Evolutionary conservation across 192 early-diverging fungal genomes (phyloP).

Genomic region (Backusella mclennaniae): DNA sequence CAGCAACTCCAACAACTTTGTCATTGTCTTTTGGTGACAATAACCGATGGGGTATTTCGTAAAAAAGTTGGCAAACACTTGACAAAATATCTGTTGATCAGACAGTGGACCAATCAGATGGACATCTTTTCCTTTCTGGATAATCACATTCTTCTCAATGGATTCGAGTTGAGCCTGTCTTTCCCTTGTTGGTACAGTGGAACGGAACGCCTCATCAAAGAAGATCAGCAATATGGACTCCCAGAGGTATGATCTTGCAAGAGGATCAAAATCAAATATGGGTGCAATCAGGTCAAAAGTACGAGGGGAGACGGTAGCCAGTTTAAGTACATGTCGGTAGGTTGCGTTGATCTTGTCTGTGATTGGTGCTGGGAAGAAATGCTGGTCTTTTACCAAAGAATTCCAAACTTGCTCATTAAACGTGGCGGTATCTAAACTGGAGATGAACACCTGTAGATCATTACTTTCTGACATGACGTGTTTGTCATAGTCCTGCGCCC

Average conservation of each 20-base stretch:
- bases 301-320: neutral
- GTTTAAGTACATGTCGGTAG: slow-evolving; percentile 1
- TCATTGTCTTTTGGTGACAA: neutral
- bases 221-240: neutral
- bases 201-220: slow-evolving; percentile 8
- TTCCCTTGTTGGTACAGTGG: neutral
- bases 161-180: neutral
- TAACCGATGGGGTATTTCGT: slow-evolving; percentile 9
- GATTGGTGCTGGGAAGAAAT: neutral
- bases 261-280: slow-evolving; percentile 7
- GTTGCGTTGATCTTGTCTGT: neutral
- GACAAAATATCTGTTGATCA: slow-evolving; percentile 11
- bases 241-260: neutral
- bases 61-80: slow-evolving; percentile 7
- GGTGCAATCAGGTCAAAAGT: neutral
- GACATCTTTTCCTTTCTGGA: neutral
- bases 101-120: slow-evolving; percentile 1
- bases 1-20: neutral
- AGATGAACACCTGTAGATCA: neutral
- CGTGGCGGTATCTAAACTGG: neutral
- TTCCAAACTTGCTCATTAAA: neutral
- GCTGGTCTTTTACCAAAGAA: neutral
- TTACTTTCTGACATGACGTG: neutral
- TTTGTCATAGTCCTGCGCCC: neutral
- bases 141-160: neutral